Percentiles rank a stretch among this genome's conserved stretches.
phyloP scores from a whole-genome alignment of 2,329 filamentous ascomycete genomes.

The Hypoxylon sp. region DNA sequence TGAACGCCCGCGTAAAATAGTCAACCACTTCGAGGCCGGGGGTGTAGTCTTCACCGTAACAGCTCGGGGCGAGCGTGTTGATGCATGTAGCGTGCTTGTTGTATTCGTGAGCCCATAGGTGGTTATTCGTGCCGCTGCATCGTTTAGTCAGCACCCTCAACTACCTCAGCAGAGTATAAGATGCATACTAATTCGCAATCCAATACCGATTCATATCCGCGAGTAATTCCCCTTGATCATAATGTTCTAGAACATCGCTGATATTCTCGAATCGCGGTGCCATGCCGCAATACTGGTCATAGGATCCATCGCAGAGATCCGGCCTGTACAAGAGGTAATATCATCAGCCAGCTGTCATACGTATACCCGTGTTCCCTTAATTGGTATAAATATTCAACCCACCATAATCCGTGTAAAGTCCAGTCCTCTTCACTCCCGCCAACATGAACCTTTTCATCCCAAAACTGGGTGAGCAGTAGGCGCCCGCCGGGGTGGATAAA shows the following conservation, averaged over 20 bases:
- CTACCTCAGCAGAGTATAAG: background rate
- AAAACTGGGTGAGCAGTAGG: conserved; percentile 62
- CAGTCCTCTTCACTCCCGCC: conserved; percentile 61
- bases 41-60: conserved; percentile 70
- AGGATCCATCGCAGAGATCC: conserved; percentile 62
- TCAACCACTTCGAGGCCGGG: conserved; percentile 62
- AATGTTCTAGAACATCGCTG: conserved; percentile 59
- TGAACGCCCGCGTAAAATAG: conserved; percentile 62
- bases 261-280: conserved; percentile 61
- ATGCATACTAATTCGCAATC: conserved; percentile 58
- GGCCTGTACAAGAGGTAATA: conserved; percentile 54
- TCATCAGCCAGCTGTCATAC: conserved; percentile 15
- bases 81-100: conserved; percentile 81
- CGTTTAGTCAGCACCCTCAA: conserved; percentile 1
- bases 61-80: conserved; percentile 74
- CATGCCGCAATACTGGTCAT: conserved; percentile 61
- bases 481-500: conserved; percentile 61
- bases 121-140: conserved; percentile 57
- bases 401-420: conserved; percentile 64
- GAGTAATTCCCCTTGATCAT: conserved; percentile 59
- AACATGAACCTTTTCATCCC: conserved; percentile 60
- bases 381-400: conserved; percentile 28
- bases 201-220: conserved; percentile 62
- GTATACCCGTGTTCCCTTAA: background rate
- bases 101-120: conserved; percentile 80